Percentiles rank a stretch among this genome's conserved stretches.
Evolutionary conservation across 495 filamentous ascomycete genomes (phyloP).

Genomic region (Usnea hakonensis): DNA sequence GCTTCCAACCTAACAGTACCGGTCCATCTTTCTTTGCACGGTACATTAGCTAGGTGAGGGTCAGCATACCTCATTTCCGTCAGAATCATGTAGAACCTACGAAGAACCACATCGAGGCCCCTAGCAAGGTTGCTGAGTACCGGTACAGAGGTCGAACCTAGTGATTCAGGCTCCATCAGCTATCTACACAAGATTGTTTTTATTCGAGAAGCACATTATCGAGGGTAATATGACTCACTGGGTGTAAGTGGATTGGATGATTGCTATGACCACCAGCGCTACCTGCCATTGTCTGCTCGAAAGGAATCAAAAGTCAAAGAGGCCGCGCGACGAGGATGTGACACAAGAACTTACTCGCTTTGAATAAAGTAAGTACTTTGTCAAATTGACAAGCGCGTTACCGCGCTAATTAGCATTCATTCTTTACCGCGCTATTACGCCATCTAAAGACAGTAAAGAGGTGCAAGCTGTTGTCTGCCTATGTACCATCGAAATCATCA

Average conservation of each 20-base stretch:
- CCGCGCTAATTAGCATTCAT: background rate
- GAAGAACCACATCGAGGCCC: slow-evolving; percentile 99
- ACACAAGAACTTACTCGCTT: background rate
- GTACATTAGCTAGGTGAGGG: slow-evolving; percentile 70
- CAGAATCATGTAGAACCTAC: slow-evolving; percentile 43
- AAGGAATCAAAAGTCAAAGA: background rate
- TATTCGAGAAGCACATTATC: background rate
- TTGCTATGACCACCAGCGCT: slow-evolving; percentile 47
- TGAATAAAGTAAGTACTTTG: too few relatives aligned
- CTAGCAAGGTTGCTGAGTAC: slow-evolving; percentile 74
- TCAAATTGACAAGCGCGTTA: background rate
- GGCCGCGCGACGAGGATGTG: too few relatives aligned
- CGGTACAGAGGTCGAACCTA: slow-evolving; percentile 65
- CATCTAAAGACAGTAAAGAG: too few relatives aligned
- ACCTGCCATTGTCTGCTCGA: slow-evolving; percentile 9
- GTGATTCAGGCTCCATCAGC: background rate
- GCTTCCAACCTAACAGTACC: slow-evolving; percentile 85
- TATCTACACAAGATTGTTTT: background rate
- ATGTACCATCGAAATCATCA: too few relatives aligned
- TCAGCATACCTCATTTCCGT: slow-evolving; percentile 20
- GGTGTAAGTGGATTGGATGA: slow-evolving; percentile 69
- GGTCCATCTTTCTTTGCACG: slow-evolving; percentile 89
- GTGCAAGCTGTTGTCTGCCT: too few relatives aligned
- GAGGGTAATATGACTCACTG: slow-evolving; percentile 28
- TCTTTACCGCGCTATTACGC: background rate